Conservation (phyloP, 306 rosid species). For the Quercus cerris region DNA sequence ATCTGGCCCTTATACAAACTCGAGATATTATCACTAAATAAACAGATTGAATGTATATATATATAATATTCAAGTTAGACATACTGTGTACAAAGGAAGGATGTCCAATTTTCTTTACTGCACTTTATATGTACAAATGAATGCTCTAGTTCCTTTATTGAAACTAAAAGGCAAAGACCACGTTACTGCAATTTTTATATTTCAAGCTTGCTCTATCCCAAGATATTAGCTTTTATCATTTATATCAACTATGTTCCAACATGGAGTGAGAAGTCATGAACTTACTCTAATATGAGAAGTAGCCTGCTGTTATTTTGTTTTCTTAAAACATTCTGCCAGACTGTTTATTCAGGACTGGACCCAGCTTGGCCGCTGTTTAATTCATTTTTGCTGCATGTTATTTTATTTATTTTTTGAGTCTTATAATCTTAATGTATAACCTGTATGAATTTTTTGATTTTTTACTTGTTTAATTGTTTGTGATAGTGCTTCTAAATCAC, state of each 20-base stretch:
- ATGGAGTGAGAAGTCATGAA: not conserved
- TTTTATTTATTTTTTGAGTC: not conserved
- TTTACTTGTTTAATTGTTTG: not conserved
- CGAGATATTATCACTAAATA: not conserved
- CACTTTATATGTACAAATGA: not conserved
- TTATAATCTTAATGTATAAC: not conserved
- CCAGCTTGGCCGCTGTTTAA: not conserved
- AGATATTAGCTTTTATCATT: too few species aligned
- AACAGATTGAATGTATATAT: not conserved
- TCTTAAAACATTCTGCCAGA: not conserved
- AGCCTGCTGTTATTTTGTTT: not conserved
- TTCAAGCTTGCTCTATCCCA: not conserved
- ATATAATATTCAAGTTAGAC: not conserved
- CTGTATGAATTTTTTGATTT: not conserved
- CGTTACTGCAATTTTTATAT: not conserved
- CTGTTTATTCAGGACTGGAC: not conserved
- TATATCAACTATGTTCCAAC: not conserved
- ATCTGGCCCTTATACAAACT: not conserved
- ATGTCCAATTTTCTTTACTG: not conserved
- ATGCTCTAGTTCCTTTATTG: not conserved
- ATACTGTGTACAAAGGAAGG: not conserved
- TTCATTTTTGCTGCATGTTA: not conserved
- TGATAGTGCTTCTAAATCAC: constrained; percentile 4
- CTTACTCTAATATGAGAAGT: too few species aligned
- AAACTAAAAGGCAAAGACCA: not conserved